Base-by-base conservation (phyloP, 495 filamentous ascomycete species). In the Penicillium manginii region DNA sequence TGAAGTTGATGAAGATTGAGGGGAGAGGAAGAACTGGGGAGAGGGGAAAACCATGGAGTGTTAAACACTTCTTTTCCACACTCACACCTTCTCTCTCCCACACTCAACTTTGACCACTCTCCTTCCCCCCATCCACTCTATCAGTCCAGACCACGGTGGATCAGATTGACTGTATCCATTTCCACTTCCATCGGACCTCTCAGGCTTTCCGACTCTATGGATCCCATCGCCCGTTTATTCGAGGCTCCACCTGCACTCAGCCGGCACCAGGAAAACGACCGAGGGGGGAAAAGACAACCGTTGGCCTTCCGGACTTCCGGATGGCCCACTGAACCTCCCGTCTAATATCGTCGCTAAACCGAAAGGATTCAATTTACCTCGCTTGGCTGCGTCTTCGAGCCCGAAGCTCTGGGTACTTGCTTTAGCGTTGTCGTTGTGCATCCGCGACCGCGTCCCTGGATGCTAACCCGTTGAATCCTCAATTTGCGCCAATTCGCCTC, bases 161-260 rank as follows among this genome's bases (percentile, higher is more conserved):
- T 23, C 45, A 23, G 45, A 47, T 26, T 47, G 0, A 2, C 22
- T 29, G 12, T 17, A 45, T 15, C 26, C 50, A 37, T 33, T 39
- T 8, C 50, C 48, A 29, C 52, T 39, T 48, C 47, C 46, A 42
- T 54, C 42, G 26, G 62, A 31, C 40, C 42, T 39, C 51, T 33
- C 22, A 46, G 23, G 50, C 37, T 55, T 51, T 52, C 45, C 45
- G 15, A 26, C 45, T 47, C 10, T 23, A 29, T 47, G 45, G 45
- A 47, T 47, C 45, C 45, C 45, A 47, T 47, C 52, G 57, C 54
- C 65, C 62, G 58, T 60, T 59, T 54, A 19, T 40, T 37, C 33
- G 31, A 26, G 43, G 49, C 55, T 65, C 59, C 62, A 67, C 57
- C 53, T 63, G 66, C 60, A 68, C 55, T 51, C 60, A 66, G 45